phyloP scores from a whole-genome alignment of 1,284 basidiomycete genomes.

The Trichosporon sp. region DNA sequence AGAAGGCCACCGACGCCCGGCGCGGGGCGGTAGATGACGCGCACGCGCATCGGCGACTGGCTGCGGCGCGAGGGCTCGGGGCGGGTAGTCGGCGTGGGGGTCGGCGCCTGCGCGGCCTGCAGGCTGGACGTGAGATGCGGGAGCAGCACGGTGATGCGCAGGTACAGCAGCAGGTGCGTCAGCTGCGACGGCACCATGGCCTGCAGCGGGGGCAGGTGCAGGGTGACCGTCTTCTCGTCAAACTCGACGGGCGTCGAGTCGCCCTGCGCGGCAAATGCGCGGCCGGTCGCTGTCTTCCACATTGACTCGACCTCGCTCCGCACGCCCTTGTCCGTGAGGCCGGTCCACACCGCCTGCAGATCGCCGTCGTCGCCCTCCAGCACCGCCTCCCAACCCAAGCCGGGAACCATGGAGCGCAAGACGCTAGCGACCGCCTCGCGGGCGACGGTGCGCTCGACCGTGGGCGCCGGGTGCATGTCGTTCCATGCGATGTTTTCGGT shows the following conservation, averaged over 20 bases:
- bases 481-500: slow-evolving; percentile 30
- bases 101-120: slow-evolving; percentile 6
- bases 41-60: background rate
- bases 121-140: slow-evolving; percentile 25
- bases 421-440: slow-evolving; percentile 38
- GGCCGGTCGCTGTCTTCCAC: slow-evolving; percentile 27
- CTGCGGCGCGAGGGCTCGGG: background rate
- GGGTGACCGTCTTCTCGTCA: slow-evolving; percentile 30
- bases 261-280: slow-evolving; percentile 19
- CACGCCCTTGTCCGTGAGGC: slow-evolving; percentile 15
- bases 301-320: slow-evolving; percentile 22
- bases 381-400: slow-evolving; percentile 30
- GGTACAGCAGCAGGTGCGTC: slow-evolving; percentile 35
- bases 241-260: slow-evolving; percentile 34
- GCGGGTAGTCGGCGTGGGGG: background rate
- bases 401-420: slow-evolving; percentile 25
- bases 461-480: slow-evolving; percentile 32
- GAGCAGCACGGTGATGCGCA: slow-evolving; percentile 35
- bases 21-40: slow-evolving; percentile 9
- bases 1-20: slow-evolving; percentile 2
- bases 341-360: slow-evolving; percentile 21
- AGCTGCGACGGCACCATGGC: slow-evolving; percentile 31
- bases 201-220: slow-evolving; percentile 34
- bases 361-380: slow-evolving; percentile 25
- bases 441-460: slow-evolving; percentile 27